These are phyloP conservation scores for Bauhinia variegata DNA, from an alignment of 306 rosid species.

Conservation along the genomic window DNA sequence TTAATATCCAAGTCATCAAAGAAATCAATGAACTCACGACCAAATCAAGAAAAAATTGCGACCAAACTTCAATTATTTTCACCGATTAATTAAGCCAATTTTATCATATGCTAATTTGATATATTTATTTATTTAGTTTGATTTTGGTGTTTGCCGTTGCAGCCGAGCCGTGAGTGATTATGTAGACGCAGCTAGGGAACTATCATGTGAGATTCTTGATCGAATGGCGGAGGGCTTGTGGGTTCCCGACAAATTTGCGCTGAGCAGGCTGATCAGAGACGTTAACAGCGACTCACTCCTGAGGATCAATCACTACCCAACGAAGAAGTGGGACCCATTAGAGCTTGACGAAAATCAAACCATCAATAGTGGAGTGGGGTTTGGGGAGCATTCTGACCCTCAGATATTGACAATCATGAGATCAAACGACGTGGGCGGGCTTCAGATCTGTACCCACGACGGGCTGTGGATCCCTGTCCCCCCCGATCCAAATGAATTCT, in stretches of 20 bases:
- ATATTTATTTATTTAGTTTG: too few species aligned
- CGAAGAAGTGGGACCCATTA: conserved; percentile 44
- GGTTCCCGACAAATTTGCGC: conserved; percentile 59
- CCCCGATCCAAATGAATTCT: conserved; percentile 74
- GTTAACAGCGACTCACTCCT: conserved; percentile 71
- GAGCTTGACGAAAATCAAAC: neutral
- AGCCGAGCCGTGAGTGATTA: conserved; percentile 71
- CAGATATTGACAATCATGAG: conserved; percentile 87
- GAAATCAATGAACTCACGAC: too few species aligned
- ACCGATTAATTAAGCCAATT: too few species aligned
- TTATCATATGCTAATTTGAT: too few species aligned
- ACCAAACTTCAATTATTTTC: neutral
- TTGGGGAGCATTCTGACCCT: conserved; percentile 99
- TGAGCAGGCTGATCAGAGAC: conserved; percentile 73
- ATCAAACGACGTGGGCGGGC: conserved; percentile 87
- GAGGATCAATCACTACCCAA: conserved; percentile 89
- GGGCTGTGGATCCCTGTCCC: conserved; percentile 85
- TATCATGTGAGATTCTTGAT: conserved; percentile 84
- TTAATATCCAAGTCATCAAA: conserved; percentile 21
- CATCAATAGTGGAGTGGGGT: conserved; percentile 51
- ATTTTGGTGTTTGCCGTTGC: conserved; percentile 22
- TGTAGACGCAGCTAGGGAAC: conserved; percentile 52
- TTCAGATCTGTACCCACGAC: conserved; percentile 68
- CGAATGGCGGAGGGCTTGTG: conserved; percentile 80
- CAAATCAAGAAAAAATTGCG: conserved; percentile 32